Evolutionary conservation across 257 asterid species (phyloP), one percentile per base, ranked within the genome.

Genomic region (Solanum tarijense): DNA sequence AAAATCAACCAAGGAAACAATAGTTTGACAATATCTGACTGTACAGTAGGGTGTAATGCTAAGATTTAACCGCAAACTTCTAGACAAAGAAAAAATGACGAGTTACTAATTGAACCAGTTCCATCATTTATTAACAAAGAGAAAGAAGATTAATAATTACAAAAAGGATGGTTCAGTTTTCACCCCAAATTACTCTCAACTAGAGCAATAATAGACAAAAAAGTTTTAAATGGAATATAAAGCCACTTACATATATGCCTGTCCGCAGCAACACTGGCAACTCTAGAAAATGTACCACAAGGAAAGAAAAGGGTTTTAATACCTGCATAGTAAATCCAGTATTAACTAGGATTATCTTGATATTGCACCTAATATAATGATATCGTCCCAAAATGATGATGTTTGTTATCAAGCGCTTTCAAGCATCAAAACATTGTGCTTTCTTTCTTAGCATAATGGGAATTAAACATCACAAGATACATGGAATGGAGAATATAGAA

Each of bases 211-310:
- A 71, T 39, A 86, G 74, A 85, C 31, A 68, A 85, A 46, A 86
- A 86, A 2, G 6, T 86, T 69, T 27, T n/a, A 52, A 66, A 74
- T 62, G 35, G 20, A 60, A 86, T 29, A 43, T 34, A n/a, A 75
- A 88, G 89, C 66, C 85, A 93, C 99, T 95, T 91, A 96, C 99
- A 94, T 84, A 95, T 88, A 87, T 93, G 93, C 91, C 95, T 91
- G 89, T 94, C 89, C 25, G 84, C 90, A 36, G 98, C 95, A 84
- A 89, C 97, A 4, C 98, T 91, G 86, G 99, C 98, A 90, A 96
- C 89, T 90, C 92, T 93, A 43, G 99, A 96, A 88, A 96, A 86
- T 66, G 99, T 92, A 88, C 97, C 96, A 89, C 99, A 96, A 39
- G 99, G 99, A 82, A 91, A 96, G 87, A 93, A 72, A 88, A 87